These are phyloP conservation scores for Mortierella sp. DNA, from an alignment of 371 early-diverging fungal genomes.

Conservation along the genomic window DNA sequence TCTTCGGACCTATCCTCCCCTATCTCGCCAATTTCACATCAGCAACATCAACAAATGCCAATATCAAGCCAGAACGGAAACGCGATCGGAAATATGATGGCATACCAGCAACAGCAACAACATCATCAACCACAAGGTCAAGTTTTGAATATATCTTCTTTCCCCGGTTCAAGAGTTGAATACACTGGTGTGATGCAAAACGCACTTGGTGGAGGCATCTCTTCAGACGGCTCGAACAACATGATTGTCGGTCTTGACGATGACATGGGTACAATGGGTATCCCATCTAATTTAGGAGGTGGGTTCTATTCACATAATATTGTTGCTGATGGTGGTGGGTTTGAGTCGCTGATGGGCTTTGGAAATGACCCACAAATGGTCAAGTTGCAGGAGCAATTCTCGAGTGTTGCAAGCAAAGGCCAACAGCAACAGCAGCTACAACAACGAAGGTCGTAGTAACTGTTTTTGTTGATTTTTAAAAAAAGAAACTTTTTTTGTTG, in stretches of 20 bases:
- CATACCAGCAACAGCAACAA: constrained; percentile 7
- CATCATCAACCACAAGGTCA: constrained; percentile 16
- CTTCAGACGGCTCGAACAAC: neutral
- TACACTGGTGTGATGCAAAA: neutral
- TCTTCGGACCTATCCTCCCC: constrained; percentile 14
- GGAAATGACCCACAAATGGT: constrained; percentile 24
- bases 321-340: constrained; percentile 10
- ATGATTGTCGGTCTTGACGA: neutral
- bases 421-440: constrained; percentile 20
- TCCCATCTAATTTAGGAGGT: neutral
- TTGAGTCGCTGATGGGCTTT: constrained; percentile 15
- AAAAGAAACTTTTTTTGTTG: neutral
- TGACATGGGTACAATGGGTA: neutral
- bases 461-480: neutral
- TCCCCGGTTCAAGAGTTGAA: neutral
- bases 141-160: neutral
- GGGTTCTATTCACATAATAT: neutral
- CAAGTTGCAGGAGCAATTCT: constrained; percentile 26
- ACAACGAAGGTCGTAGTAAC: neutral
- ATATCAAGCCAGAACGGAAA: constrained; percentile 8
- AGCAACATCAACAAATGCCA: constrained; percentile 9
- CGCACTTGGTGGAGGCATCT: neutral
- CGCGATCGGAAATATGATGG: constrained; percentile 11
- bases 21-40: constrained; percentile 10
- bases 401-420: constrained; percentile 30